Evolutionary conservation across 805 yeast genomes (phyloP).

Genomic region (Danielia oregonensis): DNA sequence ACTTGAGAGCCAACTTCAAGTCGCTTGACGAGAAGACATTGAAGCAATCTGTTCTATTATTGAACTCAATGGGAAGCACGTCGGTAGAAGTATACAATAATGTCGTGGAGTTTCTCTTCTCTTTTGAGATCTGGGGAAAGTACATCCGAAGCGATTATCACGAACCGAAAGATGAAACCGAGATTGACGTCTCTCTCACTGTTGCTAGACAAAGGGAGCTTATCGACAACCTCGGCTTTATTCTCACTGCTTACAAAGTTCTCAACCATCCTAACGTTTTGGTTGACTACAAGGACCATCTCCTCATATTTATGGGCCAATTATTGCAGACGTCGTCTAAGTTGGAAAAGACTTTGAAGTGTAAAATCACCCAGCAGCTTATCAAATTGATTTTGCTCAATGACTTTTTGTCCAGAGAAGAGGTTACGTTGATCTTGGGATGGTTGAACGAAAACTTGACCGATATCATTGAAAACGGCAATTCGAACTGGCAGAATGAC

Average conservation of each 20-base stretch:
- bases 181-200: constrained; percentile 32
- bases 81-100: constrained; percentile 44
- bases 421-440: constrained; percentile 58
- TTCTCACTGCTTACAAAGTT: constrained; percentile 43
- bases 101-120: constrained; percentile 35
- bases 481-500: constrained; percentile 33
- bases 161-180: constrained; percentile 10
- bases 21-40: constrained; percentile 49
- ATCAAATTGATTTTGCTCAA: constrained; percentile 50
- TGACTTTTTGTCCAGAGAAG: constrained; percentile 49
- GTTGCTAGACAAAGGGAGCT: constrained; percentile 56
- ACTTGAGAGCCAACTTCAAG: constrained; percentile 50
- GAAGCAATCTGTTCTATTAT: constrained; percentile 59
- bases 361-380: constrained; percentile 63
- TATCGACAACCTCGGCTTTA: constrained; percentile 57
- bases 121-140: constrained; percentile 42
- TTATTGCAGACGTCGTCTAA: constrained; percentile 64
- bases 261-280: constrained; percentile 33
- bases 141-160: constrained; percentile 22
- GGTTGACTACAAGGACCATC: constrained; percentile 54
- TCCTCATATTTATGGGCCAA: constrained; percentile 65
- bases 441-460: constrained; percentile 58
- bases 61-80: constrained; percentile 53
- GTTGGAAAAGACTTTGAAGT: constrained; percentile 65
- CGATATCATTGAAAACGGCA: constrained; percentile 35